Base-by-base conservation (phyloP, 2,329 filamentous ascomycete species). In the Colletotrichum sp. region DNA sequence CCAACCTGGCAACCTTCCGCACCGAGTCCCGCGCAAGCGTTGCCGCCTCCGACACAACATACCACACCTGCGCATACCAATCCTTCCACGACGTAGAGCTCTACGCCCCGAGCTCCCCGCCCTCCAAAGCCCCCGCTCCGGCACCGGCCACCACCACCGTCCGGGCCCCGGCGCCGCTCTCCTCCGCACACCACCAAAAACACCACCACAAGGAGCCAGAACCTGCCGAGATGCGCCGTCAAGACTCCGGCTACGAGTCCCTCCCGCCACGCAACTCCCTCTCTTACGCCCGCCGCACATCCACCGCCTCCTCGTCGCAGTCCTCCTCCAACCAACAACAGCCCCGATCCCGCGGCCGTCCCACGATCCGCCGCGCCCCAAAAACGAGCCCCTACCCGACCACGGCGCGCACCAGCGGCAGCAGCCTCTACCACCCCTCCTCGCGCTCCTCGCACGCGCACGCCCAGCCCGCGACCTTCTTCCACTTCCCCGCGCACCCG, bases 161-260 rank as follows among this genome's bases (percentile, higher is more conserved):
- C 49, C 71, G 69, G 12, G 64, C 79, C 28, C 75, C 78, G 67
- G 55, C 32, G 13, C 69, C 69, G 24, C 30, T 49, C 71, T 44
- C 74, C 36, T 28, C 66, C 69, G 28, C 72, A 32, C 57, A 70
- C 34, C 59, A 74, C 77, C 64, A 74, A 52, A 18, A 55, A 74
- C 72, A 34, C 60, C 76, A 52, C 71, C 65, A 77, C 36, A 36
- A 36, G 26, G 75, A 75, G 15, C 85, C 84, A 2, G 80, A 81
- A 15, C 81, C 85, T 0, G 79, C 81, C 64, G 85, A 84, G 71
- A 91, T 92, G 85, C 86, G 87, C 66, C 87, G 90, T 16, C 89
- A 91, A 76, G 90, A 92, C 80, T 92, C 90, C 1, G 90, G 90
- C 39, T 92, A 92, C 79, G 90, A 90, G 79, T 92, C 90, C 5